Evolutionary conservation across 225 moss, liverwort and hornwort species (phyloP), one percentile per base, ranked within the genome.

Genomic region (Climacium dendroides): DNA sequence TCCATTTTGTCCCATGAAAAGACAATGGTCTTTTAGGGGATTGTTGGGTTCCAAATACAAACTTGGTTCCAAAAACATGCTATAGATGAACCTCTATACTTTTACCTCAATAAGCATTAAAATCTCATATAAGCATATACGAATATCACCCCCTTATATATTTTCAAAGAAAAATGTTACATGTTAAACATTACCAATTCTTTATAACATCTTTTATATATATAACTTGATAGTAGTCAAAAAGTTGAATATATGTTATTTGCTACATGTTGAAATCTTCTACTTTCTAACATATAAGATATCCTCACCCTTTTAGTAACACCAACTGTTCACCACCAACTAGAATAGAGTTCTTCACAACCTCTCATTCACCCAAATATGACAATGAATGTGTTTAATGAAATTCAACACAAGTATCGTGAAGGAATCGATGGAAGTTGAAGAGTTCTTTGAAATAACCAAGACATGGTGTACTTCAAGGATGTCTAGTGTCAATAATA

Each of bases 81-180:
- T 35, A 5, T 19, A 35, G 9, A 64, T 35, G 64, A 32, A 63
- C 19, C 4, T 35, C 3, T 64, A 64, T 35, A 64, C 10, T 64
- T 64, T 34, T 34, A 64, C 10, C 10, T n/a, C 11, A 1, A 66
- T n/a, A 11, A n/a, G n/a, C 1, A 0, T n/a, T n/a, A n/a, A n/a
- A 66, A 66, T 66, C n/a, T 66, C 11, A 35, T 34, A 37, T 37
- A n/a, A 20, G 11, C 20, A n/a, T 22, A 19, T 6, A 20, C n/a
- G 2, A 66, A n/a, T 19, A 35, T 20, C 20, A 66, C 19, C 6
- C 1, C 1, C 18, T 69, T 39, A 2, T 24, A 70, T 6, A 39
- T 7, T 23, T 2, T n/a, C n/a, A n/a, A 69, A 39, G 39, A 41
- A 0, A 5, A 41, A 24, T 41, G 13, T 15, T 70, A 26, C 15